Conservation (phyloP, 345 rosid genomes). For the Microthlaspi erraticum region DNA sequence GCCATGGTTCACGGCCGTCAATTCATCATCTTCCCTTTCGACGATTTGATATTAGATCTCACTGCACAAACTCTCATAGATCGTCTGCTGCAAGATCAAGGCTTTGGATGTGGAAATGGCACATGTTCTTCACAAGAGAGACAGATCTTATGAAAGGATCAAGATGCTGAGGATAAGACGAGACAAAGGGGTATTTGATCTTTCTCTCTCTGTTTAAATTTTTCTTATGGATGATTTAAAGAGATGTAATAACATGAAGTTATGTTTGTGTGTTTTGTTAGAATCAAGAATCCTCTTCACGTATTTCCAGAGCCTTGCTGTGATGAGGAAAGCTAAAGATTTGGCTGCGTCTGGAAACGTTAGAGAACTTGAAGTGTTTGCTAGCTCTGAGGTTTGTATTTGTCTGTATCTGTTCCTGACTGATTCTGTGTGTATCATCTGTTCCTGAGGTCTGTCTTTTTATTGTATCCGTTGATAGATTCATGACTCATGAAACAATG, state of each 20-base stretch:
- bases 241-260: too few relatives aligned
- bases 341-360: constrained; percentile 63
- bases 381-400: constrained; percentile 65
- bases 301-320: constrained; percentile 51
- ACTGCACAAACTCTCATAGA: too few relatives aligned
- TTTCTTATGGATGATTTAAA: too few relatives aligned
- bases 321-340: constrained; percentile 57
- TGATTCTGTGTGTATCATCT: constrained; percentile 7
- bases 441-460: constrained; percentile 24
- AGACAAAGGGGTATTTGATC: too few relatives aligned
- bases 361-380: constrained; percentile 59
- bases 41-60: too few relatives aligned
- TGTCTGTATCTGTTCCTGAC: too few relatives aligned
- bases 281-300: too few relatives aligned
- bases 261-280: constrained; percentile 40
- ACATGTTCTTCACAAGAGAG: constrained; percentile 55
- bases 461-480: constrained; percentile 66
- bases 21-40: too few relatives aligned
- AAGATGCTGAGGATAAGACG: too few relatives aligned
- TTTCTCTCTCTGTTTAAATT: too few relatives aligned
- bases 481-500: constrained; percentile 65
- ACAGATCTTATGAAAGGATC: constrained; percentile 58
- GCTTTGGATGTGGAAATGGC: constrained; percentile 55
- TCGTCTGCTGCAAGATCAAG: constrained; percentile 53
- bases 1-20: too few relatives aligned